Evolutionary conservation across 331 rosid genomes (phyloP).

Genomic region (Stylosanthes scabra): DNA sequence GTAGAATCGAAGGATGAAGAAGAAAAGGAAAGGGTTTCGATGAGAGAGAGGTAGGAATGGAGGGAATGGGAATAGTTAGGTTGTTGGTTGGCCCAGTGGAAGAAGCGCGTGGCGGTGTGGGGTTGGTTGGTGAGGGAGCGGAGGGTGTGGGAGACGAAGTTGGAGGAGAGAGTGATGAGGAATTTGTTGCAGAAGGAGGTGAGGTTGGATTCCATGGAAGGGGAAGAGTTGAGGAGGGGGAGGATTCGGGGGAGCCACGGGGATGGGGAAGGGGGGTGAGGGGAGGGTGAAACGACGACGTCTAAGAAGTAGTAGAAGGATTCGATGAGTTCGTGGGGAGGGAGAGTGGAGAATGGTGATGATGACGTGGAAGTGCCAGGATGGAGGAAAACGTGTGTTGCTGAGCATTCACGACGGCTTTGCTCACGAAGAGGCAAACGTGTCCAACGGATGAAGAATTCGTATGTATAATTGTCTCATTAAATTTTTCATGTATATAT

Average conservation of each 20-base stretch:
- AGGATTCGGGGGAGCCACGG: slow-evolving; percentile 79
- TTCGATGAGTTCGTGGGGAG: slow-evolving; percentile 81
- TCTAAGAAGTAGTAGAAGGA: slow-evolving; percentile 81
- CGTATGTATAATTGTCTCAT: no score
- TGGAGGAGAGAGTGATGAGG: slow-evolving; percentile 70
- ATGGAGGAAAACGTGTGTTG: no score
- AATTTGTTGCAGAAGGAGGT: slow-evolving; percentile 56
- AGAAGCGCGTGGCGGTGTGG: slow-evolving; percentile 58
- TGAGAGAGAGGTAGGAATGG: slow-evolving; percentile 70
- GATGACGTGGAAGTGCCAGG: slow-evolving; percentile 37
- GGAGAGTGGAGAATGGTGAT: slow-evolving; percentile 45
- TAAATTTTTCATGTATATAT: no score
- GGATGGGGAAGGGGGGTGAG: slow-evolving; percentile 51
- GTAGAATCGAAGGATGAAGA: no score
- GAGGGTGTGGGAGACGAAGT: slow-evolving; percentile 64
- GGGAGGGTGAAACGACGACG: slow-evolving; percentile 52
- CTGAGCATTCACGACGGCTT: no score
- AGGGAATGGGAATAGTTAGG: slow-evolving; percentile 60
- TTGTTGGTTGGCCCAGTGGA: slow-evolving; percentile 71
- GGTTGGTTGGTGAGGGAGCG: slow-evolving; percentile 49
- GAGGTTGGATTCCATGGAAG: slow-evolving; percentile 76
- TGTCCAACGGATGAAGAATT: no score
- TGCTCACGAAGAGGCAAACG: no score
- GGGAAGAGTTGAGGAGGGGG: slow-evolving; percentile 61
- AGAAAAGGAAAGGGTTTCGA: slow-evolving; percentile 23